These are phyloP conservation scores for Rhododendron williamsianum DNA, from an alignment of 148 eudicot species.

Conservation along the genomic window DNA sequence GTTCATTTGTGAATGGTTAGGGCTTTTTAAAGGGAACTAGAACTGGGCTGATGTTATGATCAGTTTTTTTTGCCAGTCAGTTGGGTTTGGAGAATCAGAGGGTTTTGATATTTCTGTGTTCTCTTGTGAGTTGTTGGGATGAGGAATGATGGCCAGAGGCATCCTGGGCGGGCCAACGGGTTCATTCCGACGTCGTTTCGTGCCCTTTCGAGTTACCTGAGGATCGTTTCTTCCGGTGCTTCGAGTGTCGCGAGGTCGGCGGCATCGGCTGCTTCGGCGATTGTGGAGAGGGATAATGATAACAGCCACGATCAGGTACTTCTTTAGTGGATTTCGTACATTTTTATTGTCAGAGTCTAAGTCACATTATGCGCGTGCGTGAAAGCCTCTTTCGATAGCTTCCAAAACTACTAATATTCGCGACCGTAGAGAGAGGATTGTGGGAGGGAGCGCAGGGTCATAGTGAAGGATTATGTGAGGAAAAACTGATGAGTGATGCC, in stretches of 20 bases:
- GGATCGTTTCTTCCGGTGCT: slow-evolving; percentile 80
- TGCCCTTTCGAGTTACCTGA: slow-evolving; percentile 59
- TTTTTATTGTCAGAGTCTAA: not conserved
- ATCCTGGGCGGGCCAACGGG: slow-evolving; percentile 43
- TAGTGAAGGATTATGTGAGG: not conserved
- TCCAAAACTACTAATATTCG: not conserved
- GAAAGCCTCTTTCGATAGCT: not conserved
- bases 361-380: not conserved
- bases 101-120: slow-evolving; percentile 5
- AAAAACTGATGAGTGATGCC: not conserved
- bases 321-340: not conserved
- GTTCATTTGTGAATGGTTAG: not conserved
- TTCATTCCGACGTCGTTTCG: slow-evolving; percentile 57
- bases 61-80: slow-evolving; percentile 2
- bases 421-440: not conserved
- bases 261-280: slow-evolving; percentile 61
- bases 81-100: slow-evolving; percentile 12
- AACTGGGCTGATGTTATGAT: slow-evolving; percentile 25
- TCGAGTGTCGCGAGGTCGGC: slow-evolving; percentile 74
- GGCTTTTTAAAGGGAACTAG: not conserved
- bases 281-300: slow-evolving; percentile 68
- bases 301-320: slow-evolving; percentile 60
- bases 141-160: slow-evolving; percentile 67
- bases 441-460: not conserved
- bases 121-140: slow-evolving; percentile 21